A percentile compares a stretch with the other conserved stretches of the same genome.
These are phyloP conservation scores for Aspergillus fischeri DNA, from an alignment of 2,329 filamentous ascomycete species.

Conservation along the genomic window DNA sequence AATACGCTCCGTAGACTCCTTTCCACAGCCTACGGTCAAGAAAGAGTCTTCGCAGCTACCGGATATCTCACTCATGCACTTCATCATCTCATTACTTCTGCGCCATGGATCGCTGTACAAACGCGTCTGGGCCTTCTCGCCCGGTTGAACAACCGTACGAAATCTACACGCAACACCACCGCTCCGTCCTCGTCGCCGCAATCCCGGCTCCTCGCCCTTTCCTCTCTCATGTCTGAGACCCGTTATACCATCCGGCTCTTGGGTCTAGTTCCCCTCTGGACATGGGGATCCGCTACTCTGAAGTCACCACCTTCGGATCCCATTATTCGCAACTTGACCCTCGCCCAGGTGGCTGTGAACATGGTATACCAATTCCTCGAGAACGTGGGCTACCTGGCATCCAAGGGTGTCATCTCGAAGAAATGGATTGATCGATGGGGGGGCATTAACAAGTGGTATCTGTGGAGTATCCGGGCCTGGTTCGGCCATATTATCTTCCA, in stretches of 20 bases:
- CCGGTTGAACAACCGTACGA: slow-evolving; percentile 23
- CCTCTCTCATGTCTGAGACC: slow-evolving; percentile 46
- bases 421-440: slow-evolving; percentile 39
- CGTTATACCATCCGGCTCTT: slow-evolving; percentile 56
- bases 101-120: slow-evolving; percentile 39
- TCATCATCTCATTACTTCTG: slow-evolving; percentile 57
- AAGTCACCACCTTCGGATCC: slow-evolving; percentile 41
- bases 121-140: slow-evolving; percentile 43
- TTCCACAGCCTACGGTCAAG: slow-evolving; percentile 64
- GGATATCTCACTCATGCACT: slow-evolving; percentile 64
- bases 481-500: slow-evolving; percentile 72
- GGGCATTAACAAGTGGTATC: slow-evolving; percentile 58
- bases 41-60: slow-evolving; percentile 64
- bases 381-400: slow-evolving; percentile 73
- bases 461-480: slow-evolving; percentile 79
- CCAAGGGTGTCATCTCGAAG: slow-evolving; percentile 63
- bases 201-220: slow-evolving; percentile 48
- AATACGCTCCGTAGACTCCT: slow-evolving; percentile 57
- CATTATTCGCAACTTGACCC: slow-evolving; percentile 53
- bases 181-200: slow-evolving; percentile 34
- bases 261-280: slow-evolving; percentile 70
- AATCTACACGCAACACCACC: slow-evolving; percentile 23
- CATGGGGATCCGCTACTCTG: slow-evolving; percentile 64
- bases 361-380: slow-evolving; percentile 73
- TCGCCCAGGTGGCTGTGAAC: slow-evolving; percentile 65